Percentiles rank a stretch among this genome's conserved stretches.
Conservation (phyloP, 345 rosid genomes). For the Citrus cavaleriei region DNA sequence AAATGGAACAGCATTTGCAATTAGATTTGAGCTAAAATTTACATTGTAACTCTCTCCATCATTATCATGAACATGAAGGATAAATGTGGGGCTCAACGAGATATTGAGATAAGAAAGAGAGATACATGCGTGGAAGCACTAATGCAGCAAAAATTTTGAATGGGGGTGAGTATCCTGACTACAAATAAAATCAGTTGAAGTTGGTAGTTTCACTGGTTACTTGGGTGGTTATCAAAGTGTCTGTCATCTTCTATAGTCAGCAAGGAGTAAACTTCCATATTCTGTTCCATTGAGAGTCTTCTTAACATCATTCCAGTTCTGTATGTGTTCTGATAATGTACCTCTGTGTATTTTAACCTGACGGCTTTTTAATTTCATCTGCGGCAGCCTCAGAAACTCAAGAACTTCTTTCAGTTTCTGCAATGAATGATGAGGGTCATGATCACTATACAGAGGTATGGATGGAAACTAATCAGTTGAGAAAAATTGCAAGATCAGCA, state of each 20-base stretch:
- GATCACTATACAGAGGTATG: neutral
- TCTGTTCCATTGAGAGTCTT: constrained; percentile 62
- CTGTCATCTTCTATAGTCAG: constrained; percentile 49
- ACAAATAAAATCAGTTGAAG: constrained; percentile 25
- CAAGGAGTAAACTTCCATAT: constrained; percentile 51
- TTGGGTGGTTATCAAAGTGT: constrained; percentile 16
- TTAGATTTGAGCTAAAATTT: neutral
- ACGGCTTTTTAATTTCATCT: constrained; percentile 58
- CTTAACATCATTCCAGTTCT: constrained; percentile 83
- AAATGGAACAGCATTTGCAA: neutral
- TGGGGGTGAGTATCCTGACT: neutral
- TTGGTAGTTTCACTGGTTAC: constrained; percentile 19
- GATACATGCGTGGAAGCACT: neutral
- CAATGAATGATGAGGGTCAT: constrained; percentile 10
- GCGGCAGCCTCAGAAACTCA: constrained; percentile 66
- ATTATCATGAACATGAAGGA: neutral
- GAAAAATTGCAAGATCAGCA: neutral
- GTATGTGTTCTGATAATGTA: constrained; percentile 53
- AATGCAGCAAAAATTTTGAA: constrained; percentile 5
- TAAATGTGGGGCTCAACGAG: neutral
- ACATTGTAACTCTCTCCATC: neutral
- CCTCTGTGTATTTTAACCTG: constrained; percentile 95
- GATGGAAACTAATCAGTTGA: neutral
- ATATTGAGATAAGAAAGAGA: constrained; percentile 1
- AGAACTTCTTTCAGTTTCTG: constrained; percentile 80